Percentiles rank a stretch among this genome's conserved stretches.
phyloP scores from a whole-genome alignment of 768 basidiomycete genomes.

The Hypholoma sublateritium region DNA sequence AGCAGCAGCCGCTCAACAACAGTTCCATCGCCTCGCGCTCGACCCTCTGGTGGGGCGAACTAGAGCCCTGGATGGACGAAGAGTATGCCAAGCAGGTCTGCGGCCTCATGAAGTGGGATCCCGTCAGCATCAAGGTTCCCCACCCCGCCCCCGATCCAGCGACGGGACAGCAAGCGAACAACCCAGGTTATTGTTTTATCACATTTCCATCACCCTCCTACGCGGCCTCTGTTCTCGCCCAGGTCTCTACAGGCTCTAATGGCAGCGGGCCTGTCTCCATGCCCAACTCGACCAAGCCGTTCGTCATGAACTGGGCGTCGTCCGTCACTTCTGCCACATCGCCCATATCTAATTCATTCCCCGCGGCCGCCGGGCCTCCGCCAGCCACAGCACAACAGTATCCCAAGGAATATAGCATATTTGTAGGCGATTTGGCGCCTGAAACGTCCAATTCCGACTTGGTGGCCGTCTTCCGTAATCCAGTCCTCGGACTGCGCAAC shows the following conservation, averaged over 20 bases:
- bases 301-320: slow-evolving; percentile 78
- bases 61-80: slow-evolving; percentile 98
- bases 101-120: slow-evolving; percentile 84
- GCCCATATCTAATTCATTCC: slow-evolving; percentile 30
- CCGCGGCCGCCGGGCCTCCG: slow-evolving; percentile 23
- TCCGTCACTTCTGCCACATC: slow-evolving; percentile 31
- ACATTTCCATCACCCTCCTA: slow-evolving; percentile 75
- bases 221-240: slow-evolving; percentile 69
- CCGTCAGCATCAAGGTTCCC: slow-evolving; percentile 71
- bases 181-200: slow-evolving; percentile 86
- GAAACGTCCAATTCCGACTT: slow-evolving; percentile 95
- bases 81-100: slow-evolving; percentile 91
- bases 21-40: slow-evolving; percentile 40
- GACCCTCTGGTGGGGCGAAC: slow-evolving; percentile 84
- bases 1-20: slow-evolving; percentile 14
- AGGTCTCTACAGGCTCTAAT: slow-evolving; percentile 51
- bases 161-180: slow-evolving; percentile 70
- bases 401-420: slow-evolving; percentile 89
- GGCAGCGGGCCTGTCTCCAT: slow-evolving; percentile 47
- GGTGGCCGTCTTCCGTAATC: slow-evolving; percentile 91
- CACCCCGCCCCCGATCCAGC: slow-evolving; percentile 55
- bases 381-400: slow-evolving; percentile 49
- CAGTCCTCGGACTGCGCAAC: slow-evolving; percentile 79
- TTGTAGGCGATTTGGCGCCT: slow-evolving; percentile 91
- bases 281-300: slow-evolving; percentile 85